These are phyloP conservation scores for Nemania sp. DNA, from an alignment of 2,329 filamentous ascomycete species.

Conservation along the genomic window DNA sequence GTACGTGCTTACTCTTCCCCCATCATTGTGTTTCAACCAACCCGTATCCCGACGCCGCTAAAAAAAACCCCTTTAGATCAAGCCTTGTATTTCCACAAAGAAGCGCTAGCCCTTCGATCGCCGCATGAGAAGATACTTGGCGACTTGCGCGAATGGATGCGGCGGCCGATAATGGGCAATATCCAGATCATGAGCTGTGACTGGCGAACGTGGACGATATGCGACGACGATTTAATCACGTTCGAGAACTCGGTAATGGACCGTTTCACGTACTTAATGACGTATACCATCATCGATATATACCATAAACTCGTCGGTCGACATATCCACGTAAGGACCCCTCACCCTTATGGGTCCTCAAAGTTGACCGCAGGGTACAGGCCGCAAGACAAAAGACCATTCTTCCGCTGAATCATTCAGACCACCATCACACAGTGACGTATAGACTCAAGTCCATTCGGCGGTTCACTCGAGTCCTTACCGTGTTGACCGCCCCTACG, in stretches of 20 bases:
- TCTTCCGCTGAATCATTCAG: constrained; percentile 15
- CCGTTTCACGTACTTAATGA: constrained; percentile 20
- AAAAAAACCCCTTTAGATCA: constrained; percentile 3
- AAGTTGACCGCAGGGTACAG: neutral
- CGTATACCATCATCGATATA: constrained; percentile 15
- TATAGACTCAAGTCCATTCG: constrained; percentile 19
- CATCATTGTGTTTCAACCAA: neutral
- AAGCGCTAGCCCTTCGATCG: constrained; percentile 5
- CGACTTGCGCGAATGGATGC: constrained; percentile 22
- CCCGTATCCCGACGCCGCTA: neutral
- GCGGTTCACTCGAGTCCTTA: constrained; percentile 18
- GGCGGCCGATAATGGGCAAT: constrained; percentile 4
- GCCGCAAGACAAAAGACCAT: neutral
- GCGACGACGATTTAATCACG: constrained; percentile 15
- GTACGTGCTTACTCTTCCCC: neutral
- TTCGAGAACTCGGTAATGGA: constrained; percentile 26
- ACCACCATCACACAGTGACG: constrained; percentile 19
- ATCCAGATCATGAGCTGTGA: constrained; percentile 17
- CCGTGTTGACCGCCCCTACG: constrained; percentile 18
- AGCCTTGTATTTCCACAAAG: constrained; percentile 3
- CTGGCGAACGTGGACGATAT: constrained; percentile 12
- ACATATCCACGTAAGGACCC: constrained; percentile 14
- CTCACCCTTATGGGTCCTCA: neutral
- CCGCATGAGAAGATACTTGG: constrained; percentile 17
- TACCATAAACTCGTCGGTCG: constrained; percentile 18